These are phyloP conservation scores for Clavispora asparagi DNA, from an alignment of 805 yeast genomes.

Conservation along the genomic window DNA sequence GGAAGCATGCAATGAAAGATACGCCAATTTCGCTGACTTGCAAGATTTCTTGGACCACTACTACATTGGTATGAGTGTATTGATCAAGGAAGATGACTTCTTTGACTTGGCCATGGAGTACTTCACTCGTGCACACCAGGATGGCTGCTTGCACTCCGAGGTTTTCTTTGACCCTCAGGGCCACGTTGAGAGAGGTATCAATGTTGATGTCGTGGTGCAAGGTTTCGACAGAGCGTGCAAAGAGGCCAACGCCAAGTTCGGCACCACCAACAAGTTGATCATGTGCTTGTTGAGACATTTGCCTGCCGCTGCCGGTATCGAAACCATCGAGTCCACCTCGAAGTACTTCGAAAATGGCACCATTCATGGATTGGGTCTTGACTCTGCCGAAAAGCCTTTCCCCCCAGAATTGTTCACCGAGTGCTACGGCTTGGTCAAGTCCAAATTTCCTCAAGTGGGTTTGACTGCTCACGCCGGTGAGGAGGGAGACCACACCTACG, in stretches of 20 bases:
- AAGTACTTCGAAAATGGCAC: conserved; percentile 50
- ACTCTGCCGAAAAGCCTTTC: conserved; percentile 72
- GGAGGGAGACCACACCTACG: conserved; percentile 76
- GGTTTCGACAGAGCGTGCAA: conserved; percentile 67
- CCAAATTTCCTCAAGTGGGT: conserved; percentile 47
- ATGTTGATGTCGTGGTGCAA: conserved; percentile 52
- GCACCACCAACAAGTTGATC: conserved; percentile 65
- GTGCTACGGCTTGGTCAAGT: conserved; percentile 49
- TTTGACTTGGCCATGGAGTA: conserved; percentile 74
- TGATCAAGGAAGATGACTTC: conserved; percentile 65
- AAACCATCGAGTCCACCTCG: conserved; percentile 50
- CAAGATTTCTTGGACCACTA: conserved; percentile 78
- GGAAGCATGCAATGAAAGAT: conserved; percentile 50
- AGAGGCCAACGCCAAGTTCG: conserved; percentile 55
- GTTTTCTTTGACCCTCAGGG: conserved; percentile 84
- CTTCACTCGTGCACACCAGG: conserved; percentile 51
- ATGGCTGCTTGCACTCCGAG: conserved; percentile 68
- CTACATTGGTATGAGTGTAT: conserved; percentile 77
- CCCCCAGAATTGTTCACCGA: conserved; percentile 68
- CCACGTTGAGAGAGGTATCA: conserved; percentile 63
- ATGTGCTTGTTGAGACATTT: conserved; percentile 81
- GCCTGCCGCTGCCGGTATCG: conserved; percentile 54
- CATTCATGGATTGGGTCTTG: conserved; percentile 76
- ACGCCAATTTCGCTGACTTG: conserved; percentile 57
- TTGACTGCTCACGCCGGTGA: conserved; percentile 89